phyloP scores from a whole-genome alignment of 164 flowering plant genomes.

The Warburgia ugandensis region DNA sequence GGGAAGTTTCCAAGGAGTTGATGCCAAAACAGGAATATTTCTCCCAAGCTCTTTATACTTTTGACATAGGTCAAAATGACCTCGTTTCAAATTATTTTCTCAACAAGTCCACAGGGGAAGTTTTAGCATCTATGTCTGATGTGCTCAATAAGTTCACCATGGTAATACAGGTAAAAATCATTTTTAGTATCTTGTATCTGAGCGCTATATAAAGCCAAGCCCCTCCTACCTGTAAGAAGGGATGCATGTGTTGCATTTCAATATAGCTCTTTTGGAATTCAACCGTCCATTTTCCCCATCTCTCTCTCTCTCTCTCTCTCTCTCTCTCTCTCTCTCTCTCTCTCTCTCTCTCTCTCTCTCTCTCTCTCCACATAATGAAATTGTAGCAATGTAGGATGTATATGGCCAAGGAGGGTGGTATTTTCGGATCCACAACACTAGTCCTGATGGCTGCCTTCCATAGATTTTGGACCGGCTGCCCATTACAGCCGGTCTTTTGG shows the following conservation, averaged over 20 bases:
- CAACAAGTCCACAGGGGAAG: conserved; percentile 33
- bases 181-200: not conserved
- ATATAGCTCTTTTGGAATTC: not conserved
- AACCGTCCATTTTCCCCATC: not conserved
- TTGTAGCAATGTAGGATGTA: conserved; percentile 16
- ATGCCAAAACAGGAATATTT: conserved; percentile 26
- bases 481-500: conserved; percentile 26
- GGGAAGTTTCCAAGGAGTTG: conserved; percentile 24
- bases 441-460: conserved; percentile 50
- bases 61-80: conserved; percentile 61
- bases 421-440: conserved; percentile 64
- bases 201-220: too few relatives aligned
- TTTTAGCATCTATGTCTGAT: conserved; percentile 37
- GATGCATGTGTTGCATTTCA: not conserved
- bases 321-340: not conserved
- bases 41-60: conserved; percentile 39
- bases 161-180: not conserved
- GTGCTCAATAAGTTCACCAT: conserved; percentile 24
- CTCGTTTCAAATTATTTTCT: conserved; percentile 28
- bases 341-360: not conserved
- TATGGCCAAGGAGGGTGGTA: conserved; percentile 40
- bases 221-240: not conserved
- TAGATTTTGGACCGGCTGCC: conserved; percentile 25
- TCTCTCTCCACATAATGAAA: not conserved
- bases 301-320: too few relatives aligned